These are phyloP conservation scores for Myrica gale DNA, from an alignment of 306 rosid species.

Conservation along the genomic window DNA sequence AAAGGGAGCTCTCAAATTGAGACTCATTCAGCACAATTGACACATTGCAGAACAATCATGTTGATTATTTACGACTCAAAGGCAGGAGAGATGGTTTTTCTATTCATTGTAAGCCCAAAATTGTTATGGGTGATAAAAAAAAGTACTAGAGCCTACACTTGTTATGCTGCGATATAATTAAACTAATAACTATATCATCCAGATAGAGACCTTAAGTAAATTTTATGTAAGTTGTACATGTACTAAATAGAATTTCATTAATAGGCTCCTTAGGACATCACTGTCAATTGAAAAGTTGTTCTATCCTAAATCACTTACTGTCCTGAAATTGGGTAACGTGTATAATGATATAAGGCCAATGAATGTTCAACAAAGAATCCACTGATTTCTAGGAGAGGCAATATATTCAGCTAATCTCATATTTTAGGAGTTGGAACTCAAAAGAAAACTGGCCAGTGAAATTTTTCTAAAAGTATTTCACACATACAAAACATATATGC, in stretches of 20 bases:
- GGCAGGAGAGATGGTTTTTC: background rate
- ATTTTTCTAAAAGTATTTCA: background rate
- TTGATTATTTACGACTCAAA: background rate
- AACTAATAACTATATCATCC: background rate
- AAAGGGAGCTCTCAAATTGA: no score
- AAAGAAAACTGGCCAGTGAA: background rate
- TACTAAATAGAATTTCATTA: no score
- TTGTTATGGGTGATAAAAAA: no score
- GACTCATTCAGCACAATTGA: no score
- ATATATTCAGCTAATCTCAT: background rate
- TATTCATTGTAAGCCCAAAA: background rate
- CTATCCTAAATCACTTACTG: background rate
- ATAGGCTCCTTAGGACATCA: no score
- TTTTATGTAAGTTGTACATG: background rate
- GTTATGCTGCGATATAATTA: background rate
- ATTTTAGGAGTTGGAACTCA: background rate
- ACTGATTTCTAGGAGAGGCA: background rate
- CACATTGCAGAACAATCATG: background rate
- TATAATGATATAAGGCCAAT: no score
- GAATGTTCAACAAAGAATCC: background rate
- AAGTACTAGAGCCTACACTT: background rate
- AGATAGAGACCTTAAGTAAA: background rate
- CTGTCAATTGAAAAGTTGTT: background rate
- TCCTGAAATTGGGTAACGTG: background rate
- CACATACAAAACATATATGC: background rate